Base-by-base conservation (phyloP, 768 basidiomycete genomes). In the Grammothele lineata region DNA sequence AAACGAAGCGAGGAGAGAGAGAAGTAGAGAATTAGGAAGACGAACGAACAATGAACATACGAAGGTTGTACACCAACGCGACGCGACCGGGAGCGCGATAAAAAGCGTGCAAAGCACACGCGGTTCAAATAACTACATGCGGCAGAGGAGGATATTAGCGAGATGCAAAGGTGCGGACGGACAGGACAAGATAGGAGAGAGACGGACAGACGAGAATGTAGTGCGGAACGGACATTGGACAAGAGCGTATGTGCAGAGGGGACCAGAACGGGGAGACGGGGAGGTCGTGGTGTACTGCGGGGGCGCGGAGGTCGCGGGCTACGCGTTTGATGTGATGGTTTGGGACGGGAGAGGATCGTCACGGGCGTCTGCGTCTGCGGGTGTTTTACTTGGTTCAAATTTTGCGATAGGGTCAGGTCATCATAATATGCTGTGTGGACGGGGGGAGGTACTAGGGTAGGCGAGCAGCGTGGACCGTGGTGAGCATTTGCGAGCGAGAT, bases 401-500 rank as follows among this genome's bases (percentile, higher is more conserved):
- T 18, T 11, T 17, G 30, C 42, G 24, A 8, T 1, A 12, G 24
- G 9, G 1, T n/a, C 12, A 33, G n/a, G 38, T 8, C 11, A 32
- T 3, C 24, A 22, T 15, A 22, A 27, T 19, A 23, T n/a, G n/a
- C n/a, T n/a, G n/a, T 24, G 34, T 18, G 27, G 44, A 24, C 18
- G 39, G 3, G 21, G 48, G 24, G 14, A 18, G 32, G 15, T 43
- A 34, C 30, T 46, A 51, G 40, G 27, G 36, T 46, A 51, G 40
- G 18, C 10, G 44, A 27, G 50, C 26, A 42, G 40, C 45, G 35
- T 37, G 50, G 37, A 47, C 45, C 50, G 27, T 51, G 30, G 45
- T 45, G 19, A 51, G 45, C 50, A 43, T 51, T 51, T n/a, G n/a
- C n/a, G n/a, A n/a, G 50, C 50, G 18, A 45, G 45, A 47, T 46